These are phyloP conservation scores for Lipomyces lipofer DNA, from an alignment of 805 yeast species.

Conservation along the genomic window DNA sequence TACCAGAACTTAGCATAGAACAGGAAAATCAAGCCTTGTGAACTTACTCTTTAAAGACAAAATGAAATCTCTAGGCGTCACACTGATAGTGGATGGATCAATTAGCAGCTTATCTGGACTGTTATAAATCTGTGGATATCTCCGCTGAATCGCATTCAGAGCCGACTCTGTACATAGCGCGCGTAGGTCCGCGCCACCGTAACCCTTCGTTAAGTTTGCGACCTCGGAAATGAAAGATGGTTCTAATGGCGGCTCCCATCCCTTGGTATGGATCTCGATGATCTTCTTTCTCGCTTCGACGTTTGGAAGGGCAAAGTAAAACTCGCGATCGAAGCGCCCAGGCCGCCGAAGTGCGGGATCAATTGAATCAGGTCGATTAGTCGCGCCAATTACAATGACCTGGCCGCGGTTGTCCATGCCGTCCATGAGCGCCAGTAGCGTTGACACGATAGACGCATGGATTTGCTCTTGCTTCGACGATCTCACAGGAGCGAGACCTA, in stretches of 20 bases:
- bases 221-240: slow-evolving; percentile 60
- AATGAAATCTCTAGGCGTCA: slow-evolving; percentile 81
- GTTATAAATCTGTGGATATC: slow-evolving; percentile 88
- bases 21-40: not conserved
- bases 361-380: slow-evolving; percentile 96
- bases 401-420: slow-evolving; percentile 99
- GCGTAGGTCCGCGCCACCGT: slow-evolving; percentile 95
- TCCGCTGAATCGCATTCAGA: slow-evolving; percentile 82
- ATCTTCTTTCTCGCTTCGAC: slow-evolving; percentile 74
- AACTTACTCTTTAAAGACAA: slow-evolving; percentile 62
- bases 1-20: not conserved
- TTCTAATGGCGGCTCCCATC: slow-evolving; percentile 78
- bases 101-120: slow-evolving; percentile 71
- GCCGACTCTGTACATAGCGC: slow-evolving; percentile 97
- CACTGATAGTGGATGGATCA: slow-evolving; percentile 68
- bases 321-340: slow-evolving; percentile 95
- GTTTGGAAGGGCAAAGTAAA: slow-evolving; percentile 93
- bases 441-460: slow-evolving; percentile 95
- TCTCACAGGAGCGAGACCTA: slow-evolving; percentile 84
- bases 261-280: slow-evolving; percentile 78
- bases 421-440: slow-evolving; percentile 93
- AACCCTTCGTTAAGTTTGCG: slow-evolving; percentile 86
- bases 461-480: slow-evolving; percentile 97
- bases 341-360: slow-evolving; percentile 98
- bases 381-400: slow-evolving; percentile 96